Evolutionary conservation across 495 filamentous ascomycete genomes (phyloP), one percentile per base, ranked within the genome.

Genomic region (Tuber melanosporum): DNA sequence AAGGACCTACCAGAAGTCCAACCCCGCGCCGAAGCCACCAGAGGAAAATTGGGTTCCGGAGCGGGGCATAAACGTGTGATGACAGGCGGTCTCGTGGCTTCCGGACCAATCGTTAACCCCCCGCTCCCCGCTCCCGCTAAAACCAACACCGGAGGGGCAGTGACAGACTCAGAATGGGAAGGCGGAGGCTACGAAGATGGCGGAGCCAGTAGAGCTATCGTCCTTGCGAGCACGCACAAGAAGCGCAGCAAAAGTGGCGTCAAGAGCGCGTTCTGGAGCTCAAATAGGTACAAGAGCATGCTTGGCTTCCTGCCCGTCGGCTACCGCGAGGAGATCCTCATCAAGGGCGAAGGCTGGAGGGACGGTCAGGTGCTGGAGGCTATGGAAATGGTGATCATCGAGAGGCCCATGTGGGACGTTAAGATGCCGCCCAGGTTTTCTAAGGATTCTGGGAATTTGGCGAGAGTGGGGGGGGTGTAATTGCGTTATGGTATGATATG

Each of bases 231-330:
- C 73, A 85, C 84, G 77, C 84, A 84, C 73, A 76, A 84, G 82
- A 82, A 82, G 76, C 71, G 45, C 71, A 73, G 72, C 22, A 75
- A 81, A 74, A 41, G 69, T 36, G 2, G 39, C 36, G 52, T 36
- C 22, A 76, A 70, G 42, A 79, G 84, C 45, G 85, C 86, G 36
- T 91, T 88, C 80, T 98, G 94, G 94, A 89, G 88, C 78, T 95
- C 94, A 14, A 93, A 92, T 85, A 94, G 95, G 83, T 99, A 97
- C 83, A 87, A 94, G 75, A 92, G 94, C 14, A 93, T 99, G 76
- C 85, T 99, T 79, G 95, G 94, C 7, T 91, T 98, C 44, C 91
- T 95, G 20, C 90, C 91, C 26, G 85, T 99, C 41, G 86, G 86
- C 26, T 80, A 45, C 84, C 76, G 39, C 84, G 86, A 49, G 81